phyloP scores from a whole-genome alignment of 805 yeast genomes.

The Candida xyloterini region DNA sequence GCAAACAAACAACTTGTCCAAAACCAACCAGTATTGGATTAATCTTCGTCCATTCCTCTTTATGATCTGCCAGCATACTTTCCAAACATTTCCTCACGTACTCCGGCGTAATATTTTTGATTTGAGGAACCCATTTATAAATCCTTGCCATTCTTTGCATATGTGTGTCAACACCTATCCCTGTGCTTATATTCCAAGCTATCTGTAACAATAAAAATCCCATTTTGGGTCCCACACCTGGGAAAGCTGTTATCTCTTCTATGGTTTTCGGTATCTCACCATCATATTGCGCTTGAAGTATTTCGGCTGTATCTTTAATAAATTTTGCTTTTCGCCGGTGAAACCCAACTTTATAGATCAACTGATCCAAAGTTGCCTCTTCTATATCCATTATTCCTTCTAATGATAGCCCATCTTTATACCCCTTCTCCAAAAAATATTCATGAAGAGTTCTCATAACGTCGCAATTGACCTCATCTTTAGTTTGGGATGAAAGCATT shows the following conservation, averaged over 20 bases:
- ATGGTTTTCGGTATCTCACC: slow-evolving; percentile 75
- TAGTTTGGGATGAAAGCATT: slow-evolving; percentile 89
- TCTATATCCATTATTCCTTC: slow-evolving; percentile 49
- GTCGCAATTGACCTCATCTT: slow-evolving; percentile 76
- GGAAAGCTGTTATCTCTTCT: slow-evolving; percentile 62
- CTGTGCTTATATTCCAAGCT: slow-evolving; percentile 74
- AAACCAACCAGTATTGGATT: slow-evolving; percentile 89
- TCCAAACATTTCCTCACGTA: slow-evolving; percentile 66
- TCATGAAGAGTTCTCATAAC: slow-evolving; percentile 64
- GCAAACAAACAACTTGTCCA: slow-evolving; percentile 84
- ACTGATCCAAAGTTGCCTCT: slow-evolving; percentile 56
- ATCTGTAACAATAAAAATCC: slow-evolving; percentile 75
- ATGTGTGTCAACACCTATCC: slow-evolving; percentile 95
- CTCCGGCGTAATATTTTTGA: slow-evolving; percentile 64
- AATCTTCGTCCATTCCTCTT: slow-evolving; percentile 73
- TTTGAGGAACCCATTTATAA: slow-evolving; percentile 71
- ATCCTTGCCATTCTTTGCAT: slow-evolving; percentile 73
- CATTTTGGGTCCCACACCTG: slow-evolving; percentile 98
- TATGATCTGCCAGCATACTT: slow-evolving; percentile 60
- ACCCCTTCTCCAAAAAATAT: slow-evolving; percentile 40
- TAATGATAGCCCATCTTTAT: slow-evolving; percentile 51
- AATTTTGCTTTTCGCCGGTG: slow-evolving; percentile 75
- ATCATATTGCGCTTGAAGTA: slow-evolving; percentile 46
- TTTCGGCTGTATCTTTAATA: slow-evolving; percentile 57
- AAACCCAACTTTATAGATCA: slow-evolving; percentile 83